Conservation (phyloP, 192 early-diverging fungal species). For the Chytriomyces sp. region DNA sequence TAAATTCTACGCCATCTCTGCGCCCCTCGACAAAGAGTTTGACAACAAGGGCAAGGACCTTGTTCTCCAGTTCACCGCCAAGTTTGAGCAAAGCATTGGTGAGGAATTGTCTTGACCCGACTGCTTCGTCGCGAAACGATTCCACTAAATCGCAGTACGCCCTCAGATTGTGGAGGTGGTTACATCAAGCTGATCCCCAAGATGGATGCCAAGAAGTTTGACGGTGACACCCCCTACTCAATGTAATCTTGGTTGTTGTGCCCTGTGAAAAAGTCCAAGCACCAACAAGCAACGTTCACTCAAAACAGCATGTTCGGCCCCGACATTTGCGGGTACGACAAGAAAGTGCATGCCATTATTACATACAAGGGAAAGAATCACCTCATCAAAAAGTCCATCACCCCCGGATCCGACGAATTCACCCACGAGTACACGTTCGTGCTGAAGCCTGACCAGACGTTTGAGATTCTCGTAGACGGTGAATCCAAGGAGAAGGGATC, state of each 20-base stretch:
- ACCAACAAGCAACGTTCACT: too few relatives aligned
- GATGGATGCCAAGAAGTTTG: slow-evolving; percentile 76
- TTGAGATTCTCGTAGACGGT: slow-evolving; percentile 46
- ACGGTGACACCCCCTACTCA: slow-evolving; percentile 77
- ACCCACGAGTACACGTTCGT: slow-evolving; percentile 56
- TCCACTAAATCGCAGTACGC: neutral
- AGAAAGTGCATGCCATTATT: slow-evolving; percentile 49
- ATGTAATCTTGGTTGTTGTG: too few relatives aligned
- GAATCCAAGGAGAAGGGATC: slow-evolving; percentile 40
- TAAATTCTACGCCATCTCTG: slow-evolving; percentile 82
- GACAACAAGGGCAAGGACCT: slow-evolving; percentile 83
- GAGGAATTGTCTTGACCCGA: neutral
- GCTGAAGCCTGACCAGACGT: slow-evolving; percentile 54
- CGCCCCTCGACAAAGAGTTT: slow-evolving; percentile 70
- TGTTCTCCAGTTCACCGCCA: slow-evolving; percentile 88
- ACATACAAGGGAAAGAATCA: slow-evolving; percentile 57
- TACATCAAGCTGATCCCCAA: slow-evolving; percentile 87
- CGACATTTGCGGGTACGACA: slow-evolving; percentile 53
- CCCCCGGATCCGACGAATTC: slow-evolving; percentile 42
- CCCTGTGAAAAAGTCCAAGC: too few relatives aligned
- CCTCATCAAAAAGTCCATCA: slow-evolving; percentile 47
- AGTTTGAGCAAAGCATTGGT: slow-evolving; percentile 81
- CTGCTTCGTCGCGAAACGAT: neutral
- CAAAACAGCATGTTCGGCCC: slow-evolving; percentile 61
- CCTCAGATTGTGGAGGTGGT: slow-evolving; percentile 87